phyloP scores from a whole-genome alignment of 495 filamentous ascomycete genomes.

The Staphylotrichum longicolle region DNA sequence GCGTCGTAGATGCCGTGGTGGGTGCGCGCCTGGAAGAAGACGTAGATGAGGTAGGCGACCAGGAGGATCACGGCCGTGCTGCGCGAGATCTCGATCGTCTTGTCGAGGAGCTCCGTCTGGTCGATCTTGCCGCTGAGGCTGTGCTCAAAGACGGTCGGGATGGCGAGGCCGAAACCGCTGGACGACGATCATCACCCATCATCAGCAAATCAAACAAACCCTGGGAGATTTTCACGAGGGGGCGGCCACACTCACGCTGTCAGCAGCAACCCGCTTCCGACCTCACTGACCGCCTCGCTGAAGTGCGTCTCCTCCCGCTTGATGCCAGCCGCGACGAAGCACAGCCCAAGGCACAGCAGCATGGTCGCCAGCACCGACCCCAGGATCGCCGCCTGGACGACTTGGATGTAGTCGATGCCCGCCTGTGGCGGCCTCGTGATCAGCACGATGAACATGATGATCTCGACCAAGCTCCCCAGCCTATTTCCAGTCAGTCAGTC shows the following conservation, averaged over 20 bases:
- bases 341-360: constrained; percentile 42
- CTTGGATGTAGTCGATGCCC: constrained; percentile 52
- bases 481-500: constrained; percentile 19
- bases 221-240: not conserved
- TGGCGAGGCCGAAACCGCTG: constrained; percentile 71
- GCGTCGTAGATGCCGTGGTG: constrained; percentile 74
- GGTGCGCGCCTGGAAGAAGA: constrained; percentile 78
- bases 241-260: constrained; percentile 57
- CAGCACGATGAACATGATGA: constrained; percentile 79
- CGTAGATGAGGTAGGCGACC: constrained; percentile 71
- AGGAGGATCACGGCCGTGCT: constrained; percentile 76
- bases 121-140: constrained; percentile 49
- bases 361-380: constrained; percentile 41
- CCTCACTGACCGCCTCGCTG: constrained; percentile 74
- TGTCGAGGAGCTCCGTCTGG: constrained; percentile 42
- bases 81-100: constrained; percentile 67
- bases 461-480: constrained; percentile 74
- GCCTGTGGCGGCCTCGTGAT: constrained; percentile 31
- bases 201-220: too few species aligned
- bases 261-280: constrained; percentile 73
- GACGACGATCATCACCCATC: too few species aligned
- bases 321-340: constrained; percentile 73
- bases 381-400: constrained; percentile 59
- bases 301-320: constrained; percentile 64
- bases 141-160: constrained; percentile 74